These are phyloP conservation scores for Fusarium buxicola DNA, from an alignment of 2,329 filamentous ascomycete genomes.

Conservation along the genomic window DNA sequence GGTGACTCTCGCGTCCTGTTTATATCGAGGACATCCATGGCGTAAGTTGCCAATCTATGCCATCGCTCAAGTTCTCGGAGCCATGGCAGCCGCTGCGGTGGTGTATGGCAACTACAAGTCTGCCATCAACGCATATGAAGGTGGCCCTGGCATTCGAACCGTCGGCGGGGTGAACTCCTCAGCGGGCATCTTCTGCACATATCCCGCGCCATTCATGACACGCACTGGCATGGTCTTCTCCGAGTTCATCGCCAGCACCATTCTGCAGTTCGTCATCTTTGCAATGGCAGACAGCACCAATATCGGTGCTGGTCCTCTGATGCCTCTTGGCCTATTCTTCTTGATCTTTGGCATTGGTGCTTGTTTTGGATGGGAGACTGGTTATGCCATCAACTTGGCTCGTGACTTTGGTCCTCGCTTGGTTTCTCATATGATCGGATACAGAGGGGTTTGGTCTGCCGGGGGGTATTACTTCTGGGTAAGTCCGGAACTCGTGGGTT, in stretches of 20 bases:
- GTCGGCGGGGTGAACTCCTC: constrained; percentile 70
- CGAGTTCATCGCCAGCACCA: constrained; percentile 74
- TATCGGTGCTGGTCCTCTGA: constrained; percentile 65
- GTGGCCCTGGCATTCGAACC: constrained; percentile 69
- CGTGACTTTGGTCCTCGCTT: constrained; percentile 78
- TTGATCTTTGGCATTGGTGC: constrained; percentile 79
- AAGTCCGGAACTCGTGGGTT: constrained; percentile 39
- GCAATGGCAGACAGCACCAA: constrained; percentile 71
- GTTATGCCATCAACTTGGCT: constrained; percentile 80
- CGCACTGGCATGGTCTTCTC: constrained; percentile 76
- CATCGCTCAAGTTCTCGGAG: constrained; percentile 74
- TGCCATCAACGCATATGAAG: constrained; percentile 74
- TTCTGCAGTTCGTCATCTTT: constrained; percentile 79
- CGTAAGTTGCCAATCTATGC: constrained; percentile 76
- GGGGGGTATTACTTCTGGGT: constrained; percentile 81
- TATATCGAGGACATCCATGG: constrained; percentile 77
- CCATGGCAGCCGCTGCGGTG: constrained; percentile 70
- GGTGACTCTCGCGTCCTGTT: constrained; percentile 76
- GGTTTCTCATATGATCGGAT: constrained; percentile 75
- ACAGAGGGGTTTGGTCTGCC: constrained; percentile 76
- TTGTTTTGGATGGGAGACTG: constrained; percentile 81
- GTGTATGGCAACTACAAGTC: constrained; percentile 73
- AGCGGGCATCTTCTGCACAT: constrained; percentile 79
- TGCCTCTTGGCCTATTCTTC: constrained; percentile 75
- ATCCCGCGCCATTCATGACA: constrained; percentile 74